Conservation (phyloP, 2,329 filamentous ascomycete species). For the Cylindrodendrum hubeiense region DNA sequence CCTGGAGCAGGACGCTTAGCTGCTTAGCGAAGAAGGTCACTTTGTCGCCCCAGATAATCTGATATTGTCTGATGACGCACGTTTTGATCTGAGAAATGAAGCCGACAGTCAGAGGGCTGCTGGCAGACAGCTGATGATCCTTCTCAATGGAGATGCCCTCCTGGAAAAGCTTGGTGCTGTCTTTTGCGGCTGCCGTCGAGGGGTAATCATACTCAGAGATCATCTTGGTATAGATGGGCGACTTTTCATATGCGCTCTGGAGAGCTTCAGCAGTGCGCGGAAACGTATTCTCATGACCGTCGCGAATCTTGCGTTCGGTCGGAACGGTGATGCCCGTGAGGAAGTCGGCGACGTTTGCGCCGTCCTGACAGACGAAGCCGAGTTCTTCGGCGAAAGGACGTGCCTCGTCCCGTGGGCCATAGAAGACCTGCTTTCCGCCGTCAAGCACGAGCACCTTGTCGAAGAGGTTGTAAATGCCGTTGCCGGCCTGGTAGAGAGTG, state of each 20-base stretch:
- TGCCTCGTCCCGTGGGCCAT: constrained; percentile 69
- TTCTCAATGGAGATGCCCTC: constrained; percentile 66
- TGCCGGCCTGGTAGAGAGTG: constrained; percentile 77
- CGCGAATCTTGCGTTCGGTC: constrained; percentile 73
- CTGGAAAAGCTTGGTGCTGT: constrained; percentile 65
- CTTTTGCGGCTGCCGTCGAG: constrained; percentile 58
- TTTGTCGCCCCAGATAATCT: constrained; percentile 75
- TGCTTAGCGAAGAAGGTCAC: constrained; percentile 74
- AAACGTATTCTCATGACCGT: constrained; percentile 54
- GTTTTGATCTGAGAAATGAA: constrained; percentile 68
- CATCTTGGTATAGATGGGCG: constrained; percentile 63
- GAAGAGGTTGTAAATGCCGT: constrained; percentile 76
- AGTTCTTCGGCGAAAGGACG: constrained; percentile 73
- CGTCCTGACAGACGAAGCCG: constrained; percentile 72
- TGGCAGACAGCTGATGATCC: constrained; percentile 62
- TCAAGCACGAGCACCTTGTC: constrained; percentile 78
- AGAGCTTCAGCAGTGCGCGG: constrained; percentile 60
- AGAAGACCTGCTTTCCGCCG: constrained; percentile 74
- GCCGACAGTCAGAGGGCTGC: constrained; percentile 67
- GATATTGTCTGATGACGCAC: constrained; percentile 71
- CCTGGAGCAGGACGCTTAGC: constrained; percentile 66
- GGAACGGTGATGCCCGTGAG: constrained; percentile 75
- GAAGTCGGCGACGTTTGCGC: constrained; percentile 74
- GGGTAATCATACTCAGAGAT: constrained; percentile 69
- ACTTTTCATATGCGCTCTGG: constrained; percentile 62